phyloP scores from a whole-genome alignment of 352 stramenopile genomes.

The Aphanomyces stellatus region DNA sequence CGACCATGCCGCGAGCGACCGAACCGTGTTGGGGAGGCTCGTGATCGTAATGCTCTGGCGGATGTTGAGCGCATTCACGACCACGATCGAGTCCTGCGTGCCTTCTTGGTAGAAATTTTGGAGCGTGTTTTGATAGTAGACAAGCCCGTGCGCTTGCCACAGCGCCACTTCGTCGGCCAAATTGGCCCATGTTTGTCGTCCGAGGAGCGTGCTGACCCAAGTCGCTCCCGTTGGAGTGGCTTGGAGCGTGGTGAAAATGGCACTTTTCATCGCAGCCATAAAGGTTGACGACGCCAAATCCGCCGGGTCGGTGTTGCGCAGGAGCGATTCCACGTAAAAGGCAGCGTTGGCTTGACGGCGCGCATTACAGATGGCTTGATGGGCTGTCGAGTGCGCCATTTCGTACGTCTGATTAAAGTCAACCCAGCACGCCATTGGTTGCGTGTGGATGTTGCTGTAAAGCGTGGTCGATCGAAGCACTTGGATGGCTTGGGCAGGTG shows the following conservation, averaged over 20 bases:
- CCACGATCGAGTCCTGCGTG: neutral
- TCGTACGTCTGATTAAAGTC: conserved; percentile 12
- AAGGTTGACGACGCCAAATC: too few species aligned
- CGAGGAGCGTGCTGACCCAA: too few species aligned
- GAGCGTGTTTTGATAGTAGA: neutral
- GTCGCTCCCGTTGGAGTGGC: too few species aligned
- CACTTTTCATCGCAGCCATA: too few species aligned
- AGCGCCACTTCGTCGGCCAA: neutral
- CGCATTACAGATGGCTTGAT: neutral
- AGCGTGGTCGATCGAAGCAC: neutral
- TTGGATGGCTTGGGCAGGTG: neutral
- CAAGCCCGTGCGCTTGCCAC: neutral
- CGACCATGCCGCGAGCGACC: neutral
- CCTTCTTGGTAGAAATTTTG: neutral
- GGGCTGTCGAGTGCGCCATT: conserved; percentile 1
- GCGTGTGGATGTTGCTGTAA: neutral
- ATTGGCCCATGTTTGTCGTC: too few species aligned
- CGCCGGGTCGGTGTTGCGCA: conserved; percentile 4
- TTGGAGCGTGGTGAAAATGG: too few species aligned
- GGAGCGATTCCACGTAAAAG: neutral
- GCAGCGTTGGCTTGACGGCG: neutral
- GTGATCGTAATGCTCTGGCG: neutral
- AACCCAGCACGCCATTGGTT: conserved; percentile 3
- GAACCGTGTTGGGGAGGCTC: neutral
- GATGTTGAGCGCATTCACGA: neutral